phyloP scores from a whole-genome alignment of 805 yeast genomes.

The Yueomyces sp. region DNA sequence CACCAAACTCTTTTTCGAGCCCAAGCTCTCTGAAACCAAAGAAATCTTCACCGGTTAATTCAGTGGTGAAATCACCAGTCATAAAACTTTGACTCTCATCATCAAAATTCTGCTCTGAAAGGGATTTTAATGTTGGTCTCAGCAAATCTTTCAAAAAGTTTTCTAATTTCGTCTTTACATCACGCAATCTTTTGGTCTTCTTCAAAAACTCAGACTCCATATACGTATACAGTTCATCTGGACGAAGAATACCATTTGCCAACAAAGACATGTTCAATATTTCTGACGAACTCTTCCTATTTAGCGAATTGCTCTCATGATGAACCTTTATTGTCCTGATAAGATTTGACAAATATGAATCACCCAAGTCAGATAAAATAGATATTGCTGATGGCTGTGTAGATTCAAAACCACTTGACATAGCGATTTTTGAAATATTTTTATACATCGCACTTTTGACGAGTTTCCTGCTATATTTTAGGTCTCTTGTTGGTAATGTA shows the following conservation, averaged over 20 bases:
- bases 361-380: constrained; percentile 72
- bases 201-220: constrained; percentile 58
- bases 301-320: constrained; percentile 42
- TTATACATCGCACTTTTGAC: constrained; percentile 55
- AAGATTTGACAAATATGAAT: constrained; percentile 61
- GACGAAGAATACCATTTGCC: constrained; percentile 79
- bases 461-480: constrained; percentile 37
- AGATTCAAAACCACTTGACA: constrained; percentile 87
- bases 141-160: constrained; percentile 64
- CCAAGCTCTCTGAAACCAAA: constrained; percentile 95
- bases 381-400: constrained; percentile 68
- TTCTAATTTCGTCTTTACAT: constrained; percentile 53
- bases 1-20: constrained; percentile 78
- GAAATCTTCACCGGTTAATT: constrained; percentile 84
- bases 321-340: constrained; percentile 60
- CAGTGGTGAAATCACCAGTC: constrained; percentile 89
- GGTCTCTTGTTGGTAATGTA: constrained; percentile 56
- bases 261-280: constrained; percentile 51
- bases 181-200: constrained; percentile 56
- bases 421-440: constrained; percentile 62
- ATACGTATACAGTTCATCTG: constrained; percentile 62
- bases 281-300: constrained; percentile 21
- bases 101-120: constrained; percentile 63
- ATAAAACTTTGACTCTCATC: constrained; percentile 91
- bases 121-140: constrained; percentile 63